A percentile compares a stretch with the other conserved stretches of the same genome.
phyloP scores from a whole-genome alignment of 2,329 filamentous ascomycete species.

The Sphaerulina vaccinii region DNA sequence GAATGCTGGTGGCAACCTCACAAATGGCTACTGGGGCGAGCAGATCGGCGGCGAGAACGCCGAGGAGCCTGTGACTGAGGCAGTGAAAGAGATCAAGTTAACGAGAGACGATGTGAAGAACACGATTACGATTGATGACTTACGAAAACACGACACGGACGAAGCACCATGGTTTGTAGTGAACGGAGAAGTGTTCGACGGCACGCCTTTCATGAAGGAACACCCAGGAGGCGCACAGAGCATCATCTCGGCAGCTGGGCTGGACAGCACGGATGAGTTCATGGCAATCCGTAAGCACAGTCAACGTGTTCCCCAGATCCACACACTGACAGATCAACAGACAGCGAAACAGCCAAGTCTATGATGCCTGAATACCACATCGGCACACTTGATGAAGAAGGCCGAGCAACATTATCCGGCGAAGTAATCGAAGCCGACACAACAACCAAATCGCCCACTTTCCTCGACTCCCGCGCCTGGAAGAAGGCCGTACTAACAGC shows the following conservation, averaged over 20 bases:
- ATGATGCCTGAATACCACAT: constrained; percentile 90
- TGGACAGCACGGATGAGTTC: constrained; percentile 85
- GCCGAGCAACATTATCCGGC: constrained; percentile 53
- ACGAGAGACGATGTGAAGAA: constrained; percentile 65
- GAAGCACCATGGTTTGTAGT: constrained; percentile 82
- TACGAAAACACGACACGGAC: constrained; percentile 65
- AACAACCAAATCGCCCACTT: constrained; percentile 53
- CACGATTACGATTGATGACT: constrained; percentile 67
- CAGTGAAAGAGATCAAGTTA: constrained; percentile 70
- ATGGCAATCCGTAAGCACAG: constrained; percentile 76
- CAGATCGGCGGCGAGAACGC: constrained; percentile 55
- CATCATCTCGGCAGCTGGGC: constrained; percentile 76
- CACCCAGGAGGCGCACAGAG: constrained; percentile 86
- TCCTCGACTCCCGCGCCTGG: constrained; percentile 73
- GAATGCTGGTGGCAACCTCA: constrained; percentile 73
- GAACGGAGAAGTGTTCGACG: constrained; percentile 85
- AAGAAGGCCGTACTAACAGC: constrained; percentile 66
- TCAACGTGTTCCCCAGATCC: neutral
- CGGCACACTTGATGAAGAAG: constrained; percentile 67
- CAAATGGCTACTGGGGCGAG: constrained; percentile 84
- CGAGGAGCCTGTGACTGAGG: constrained; percentile 46
- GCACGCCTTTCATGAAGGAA: constrained; percentile 72
- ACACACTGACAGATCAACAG: constrained; percentile 46
- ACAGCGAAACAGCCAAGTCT: constrained; percentile 84
- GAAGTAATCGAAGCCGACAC: constrained; percentile 45